Percentiles rank a stretch among this genome's conserved stretches.
phyloP scores from a whole-genome alignment of 1,139 yeast species.

The Blastobotrys persicus region DNA sequence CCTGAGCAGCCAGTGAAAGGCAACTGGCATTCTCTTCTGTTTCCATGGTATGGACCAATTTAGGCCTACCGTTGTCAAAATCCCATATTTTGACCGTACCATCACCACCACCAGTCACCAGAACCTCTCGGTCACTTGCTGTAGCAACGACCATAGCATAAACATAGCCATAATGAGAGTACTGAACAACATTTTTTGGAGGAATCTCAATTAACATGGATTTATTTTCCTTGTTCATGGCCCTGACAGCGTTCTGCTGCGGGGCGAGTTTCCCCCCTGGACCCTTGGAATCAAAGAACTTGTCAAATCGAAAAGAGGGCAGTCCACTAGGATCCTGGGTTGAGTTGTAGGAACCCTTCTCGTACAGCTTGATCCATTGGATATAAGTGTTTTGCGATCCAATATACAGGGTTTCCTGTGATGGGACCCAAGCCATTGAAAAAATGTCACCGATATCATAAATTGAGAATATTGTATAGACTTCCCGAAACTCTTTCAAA shows the following conservation, averaged over 20 bases:
- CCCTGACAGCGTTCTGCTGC: slow-evolving; percentile 30
- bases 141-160: slow-evolving; percentile 57
- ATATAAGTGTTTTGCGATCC: slow-evolving; percentile 94
- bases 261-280: slow-evolving; percentile 61
- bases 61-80: slow-evolving; percentile 24
- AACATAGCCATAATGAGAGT: slow-evolving; percentile 90
- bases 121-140: slow-evolving; percentile 38
- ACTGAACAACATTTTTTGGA: slow-evolving; percentile 59
- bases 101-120: slow-evolving; percentile 85
- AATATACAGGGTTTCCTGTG: slow-evolving; percentile 61
- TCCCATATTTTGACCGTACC: slow-evolving; percentile 79
- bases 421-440: slow-evolving; percentile 69
- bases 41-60: slow-evolving; percentile 47
- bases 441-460: slow-evolving; percentile 94
- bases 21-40: slow-evolving; percentile 59
- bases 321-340: slow-evolving; percentile 46
- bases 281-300: slow-evolving; percentile 86
- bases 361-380: slow-evolving; percentile 58
- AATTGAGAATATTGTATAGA: slow-evolving; percentile 72
- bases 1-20: slow-evolving; percentile 60
- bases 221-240: slow-evolving; percentile 16
- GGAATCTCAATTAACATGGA: slow-evolving; percentile 61
- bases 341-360: slow-evolving; percentile 32
- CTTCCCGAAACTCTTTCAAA: slow-evolving; percentile 38
- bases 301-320: slow-evolving; percentile 80